These are phyloP conservation scores for Lachancea thermotolerans DNA, from an alignment of 805 yeast species.

Conservation along the genomic window DNA sequence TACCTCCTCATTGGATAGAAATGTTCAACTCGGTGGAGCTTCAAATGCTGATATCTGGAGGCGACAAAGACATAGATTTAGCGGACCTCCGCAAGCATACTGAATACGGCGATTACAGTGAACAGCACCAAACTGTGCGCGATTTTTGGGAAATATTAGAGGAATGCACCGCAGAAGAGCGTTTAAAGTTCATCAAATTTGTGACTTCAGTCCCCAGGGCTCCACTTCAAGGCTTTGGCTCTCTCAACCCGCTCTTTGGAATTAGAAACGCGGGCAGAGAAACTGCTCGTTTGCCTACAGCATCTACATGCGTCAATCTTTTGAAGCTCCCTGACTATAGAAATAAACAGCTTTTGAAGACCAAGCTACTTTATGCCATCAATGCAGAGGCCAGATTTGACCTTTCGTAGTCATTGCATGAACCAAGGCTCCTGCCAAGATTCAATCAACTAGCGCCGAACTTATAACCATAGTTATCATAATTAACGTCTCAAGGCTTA, in stretches of 20 bases:
- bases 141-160: slow-evolving; percentile 70
- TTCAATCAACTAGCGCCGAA: no score
- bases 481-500: background rate
- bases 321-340: slow-evolving; percentile 79
- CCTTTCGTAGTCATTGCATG: slow-evolving; percentile 40
- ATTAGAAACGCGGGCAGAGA: slow-evolving; percentile 60
- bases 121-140: slow-evolving; percentile 49
- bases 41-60: slow-evolving; percentile 80
- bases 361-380: slow-evolving; percentile 72
- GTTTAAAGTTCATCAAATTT: slow-evolving; percentile 66
- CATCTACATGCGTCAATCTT: slow-evolving; percentile 88
- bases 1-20: slow-evolving; percentile 67
- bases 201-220: slow-evolving; percentile 91
- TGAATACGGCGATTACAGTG: slow-evolving; percentile 57
- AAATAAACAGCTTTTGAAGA: slow-evolving; percentile 47
- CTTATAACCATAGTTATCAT: no score
- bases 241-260: slow-evolving; percentile 72
- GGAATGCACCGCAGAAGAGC: slow-evolving; percentile 60
- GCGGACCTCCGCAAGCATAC: slow-evolving; percentile 60
- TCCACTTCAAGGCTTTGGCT: slow-evolving; percentile 79
- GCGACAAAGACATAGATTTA: slow-evolving; percentile 59
- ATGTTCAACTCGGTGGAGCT: slow-evolving; percentile 82
- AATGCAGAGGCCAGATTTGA: slow-evolving; percentile 84
- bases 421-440: background rate
- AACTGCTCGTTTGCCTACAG: slow-evolving; percentile 66